Percentiles rank a stretch among this genome's conserved stretches.
Evolutionary conservation across 2,329 filamentous ascomycete species (phyloP).

Genomic region (Aschersonia sp.): DNA sequence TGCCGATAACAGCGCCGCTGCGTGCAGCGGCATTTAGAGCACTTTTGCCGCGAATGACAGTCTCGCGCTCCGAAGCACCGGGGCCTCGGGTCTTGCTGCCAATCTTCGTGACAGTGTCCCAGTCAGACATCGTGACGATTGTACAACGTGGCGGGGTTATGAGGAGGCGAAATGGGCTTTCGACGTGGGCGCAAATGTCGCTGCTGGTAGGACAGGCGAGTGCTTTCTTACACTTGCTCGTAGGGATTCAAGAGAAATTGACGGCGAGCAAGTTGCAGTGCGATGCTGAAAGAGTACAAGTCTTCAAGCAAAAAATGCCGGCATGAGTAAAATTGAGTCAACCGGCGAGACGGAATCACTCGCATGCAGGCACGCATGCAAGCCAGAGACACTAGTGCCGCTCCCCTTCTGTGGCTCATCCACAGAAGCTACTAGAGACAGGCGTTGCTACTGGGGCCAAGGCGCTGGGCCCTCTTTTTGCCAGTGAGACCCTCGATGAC

Average conservation of each 20-base stretch:
- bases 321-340: constrained; percentile 20
- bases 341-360: constrained; percentile 14
- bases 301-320: constrained; percentile 11
- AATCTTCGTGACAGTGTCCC: constrained; percentile 85
- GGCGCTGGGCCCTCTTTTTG: not conserved
- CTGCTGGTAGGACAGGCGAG: not conserved
- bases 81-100: constrained; percentile 67
- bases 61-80: constrained; percentile 59
- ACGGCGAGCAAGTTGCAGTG: constrained; percentile 3
- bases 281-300: not conserved
- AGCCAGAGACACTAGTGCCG: constrained; percentile 1
- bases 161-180: not conserved
- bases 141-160: constrained; percentile 7
- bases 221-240: no score
- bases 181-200: not conserved
- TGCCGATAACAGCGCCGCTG: constrained; percentile 58
- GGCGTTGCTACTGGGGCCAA: no score
- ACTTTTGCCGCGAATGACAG: constrained; percentile 69
- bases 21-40: constrained; percentile 84
- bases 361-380: no score
- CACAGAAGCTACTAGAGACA: constrained; percentile 7
- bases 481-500: not conserved
- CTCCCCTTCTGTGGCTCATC: not conserved
- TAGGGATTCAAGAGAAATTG: not conserved
- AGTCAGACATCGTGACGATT: constrained; percentile 53